A percentile compares a stretch with the other conserved stretches of the same genome.
Conservation (phyloP, 202 grass and related monocot genomes). For the Digitaria exilis region DNA sequence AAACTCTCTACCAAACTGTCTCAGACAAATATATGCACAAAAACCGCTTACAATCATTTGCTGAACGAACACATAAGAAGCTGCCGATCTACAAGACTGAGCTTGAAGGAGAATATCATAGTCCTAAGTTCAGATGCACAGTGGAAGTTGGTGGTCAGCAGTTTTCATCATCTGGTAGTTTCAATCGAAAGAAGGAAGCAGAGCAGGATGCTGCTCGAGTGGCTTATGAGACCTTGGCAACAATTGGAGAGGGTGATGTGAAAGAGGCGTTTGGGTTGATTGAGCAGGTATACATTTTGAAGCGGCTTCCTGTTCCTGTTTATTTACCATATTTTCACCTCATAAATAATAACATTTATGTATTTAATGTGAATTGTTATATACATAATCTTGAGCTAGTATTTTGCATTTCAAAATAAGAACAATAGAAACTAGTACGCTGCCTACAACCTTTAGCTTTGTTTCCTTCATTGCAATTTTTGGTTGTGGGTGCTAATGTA, state of each 20-base stretch:
- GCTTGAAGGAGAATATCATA: conserved; percentile 30
- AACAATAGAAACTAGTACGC: neutral
- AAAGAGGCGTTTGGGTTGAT: conserved; percentile 31
- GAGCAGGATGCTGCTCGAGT: conserved; percentile 57
- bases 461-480: neutral
- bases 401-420: neutral
- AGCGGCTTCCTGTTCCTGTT: neutral
- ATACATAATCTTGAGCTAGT: neutral
- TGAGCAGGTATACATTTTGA: conserved; percentile 41
- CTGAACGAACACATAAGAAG: conserved; percentile 17
- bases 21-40: conserved; percentile 52
- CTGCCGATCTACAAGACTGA: conserved; percentile 46
- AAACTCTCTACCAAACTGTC: neutral
- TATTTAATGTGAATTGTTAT: conserved; percentile 17
- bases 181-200: conserved; percentile 56
- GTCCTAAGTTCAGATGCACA: conserved; percentile 49
- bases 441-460: neutral
- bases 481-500: neutral
- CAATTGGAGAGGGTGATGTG: conserved; percentile 10
- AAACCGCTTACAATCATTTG: conserved; percentile 49
- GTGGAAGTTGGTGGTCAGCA: conserved; percentile 38
- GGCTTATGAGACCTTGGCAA: conserved; percentile 44
- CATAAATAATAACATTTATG: conserved; percentile 9
- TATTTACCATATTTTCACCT: conserved; percentile 27
- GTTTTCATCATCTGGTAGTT: conserved; percentile 46